Percentiles rank a stretch among this genome's conserved stretches.
Conservation (phyloP, 1,284 basidiomycete species). For the Papiliotrema nemorosa region DNA sequence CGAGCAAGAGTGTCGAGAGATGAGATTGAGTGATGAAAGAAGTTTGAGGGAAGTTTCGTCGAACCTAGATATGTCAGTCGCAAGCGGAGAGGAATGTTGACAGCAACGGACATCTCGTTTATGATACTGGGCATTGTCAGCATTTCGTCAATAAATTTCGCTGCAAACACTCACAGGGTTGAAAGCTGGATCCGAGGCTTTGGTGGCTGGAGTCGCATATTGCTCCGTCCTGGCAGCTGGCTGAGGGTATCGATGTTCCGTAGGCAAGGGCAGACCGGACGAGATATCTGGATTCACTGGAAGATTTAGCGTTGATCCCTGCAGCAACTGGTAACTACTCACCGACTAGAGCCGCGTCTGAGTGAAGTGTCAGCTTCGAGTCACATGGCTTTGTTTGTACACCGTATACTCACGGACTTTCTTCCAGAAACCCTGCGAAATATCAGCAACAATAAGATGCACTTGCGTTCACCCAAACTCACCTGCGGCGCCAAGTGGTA, state of each 20-base stretch:
- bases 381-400: neutral
- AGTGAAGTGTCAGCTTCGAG: conserved; percentile 7
- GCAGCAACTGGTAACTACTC: conserved; percentile 44
- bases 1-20: conserved; percentile 74
- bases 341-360: conserved; percentile 79
- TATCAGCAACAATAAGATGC: conserved; percentile 12
- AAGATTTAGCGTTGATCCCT: neutral
- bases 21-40: conserved; percentile 77
- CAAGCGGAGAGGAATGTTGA: neutral
- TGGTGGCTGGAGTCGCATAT: conserved; percentile 80
- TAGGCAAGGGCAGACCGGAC: conserved; percentile 76
- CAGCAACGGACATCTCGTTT: conserved; percentile 70
- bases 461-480: too few species aligned
- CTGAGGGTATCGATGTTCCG: conserved; percentile 72
- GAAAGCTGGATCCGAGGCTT: conserved; percentile 58
- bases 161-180: conserved; percentile 18
- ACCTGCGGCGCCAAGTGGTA: conserved; percentile 80
- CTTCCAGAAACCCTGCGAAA: conserved; percentile 77
- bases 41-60: conserved; percentile 82
- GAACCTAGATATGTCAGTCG: conserved; percentile 33
- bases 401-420: conserved; percentile 69
- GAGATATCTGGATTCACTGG: conserved; percentile 83
- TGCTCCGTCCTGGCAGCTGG: conserved; percentile 81
- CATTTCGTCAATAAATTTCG: conserved; percentile 12
- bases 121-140: conserved; percentile 60